A percentile compares a stretch with the other conserved stretches of the same genome.
phyloP scores from a whole-genome alignment of 1,284 basidiomycete genomes.

The Somion occarium region DNA sequence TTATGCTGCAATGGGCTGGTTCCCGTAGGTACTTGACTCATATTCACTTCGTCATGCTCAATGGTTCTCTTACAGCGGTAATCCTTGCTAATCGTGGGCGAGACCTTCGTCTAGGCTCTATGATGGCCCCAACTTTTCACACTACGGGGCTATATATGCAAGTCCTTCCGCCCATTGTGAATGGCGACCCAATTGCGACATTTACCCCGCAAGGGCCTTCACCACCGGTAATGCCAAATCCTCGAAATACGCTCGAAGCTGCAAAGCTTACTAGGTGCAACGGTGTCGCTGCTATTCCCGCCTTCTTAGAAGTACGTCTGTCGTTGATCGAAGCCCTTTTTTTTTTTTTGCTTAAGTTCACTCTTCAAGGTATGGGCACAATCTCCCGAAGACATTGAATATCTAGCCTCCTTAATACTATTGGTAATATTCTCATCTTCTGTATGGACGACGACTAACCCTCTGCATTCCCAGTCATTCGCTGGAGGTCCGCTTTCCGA shows the following conservation, averaged over 20 bases:
- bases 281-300: slow-evolving; percentile 10
- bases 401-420: slow-evolving; percentile 1
- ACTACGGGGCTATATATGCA: slow-evolving; percentile 15
- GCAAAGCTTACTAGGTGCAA: slow-evolving; percentile 1
- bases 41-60: not conserved
- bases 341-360: not conserved
- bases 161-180: slow-evolving; percentile 8
- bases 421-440: not conserved
- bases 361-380: slow-evolving; percentile 13
- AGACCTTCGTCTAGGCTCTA: slow-evolving; percentile 7
- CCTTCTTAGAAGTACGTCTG: slow-evolving; percentile 12
- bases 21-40: not conserved
- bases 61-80: not conserved
- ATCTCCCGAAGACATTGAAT: slow-evolving; percentile 10
- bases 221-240: slow-evolving; percentile 10
- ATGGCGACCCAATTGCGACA: slow-evolving; percentile 5
- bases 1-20: slow-evolving; percentile 9
- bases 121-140: slow-evolving; percentile 16
- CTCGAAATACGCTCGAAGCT: slow-evolving; percentile 12
- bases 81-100: not conserved
- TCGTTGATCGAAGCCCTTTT: not conserved
- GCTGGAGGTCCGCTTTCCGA: slow-evolving; percentile 13
- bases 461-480: not conserved
- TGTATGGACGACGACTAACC: not conserved
- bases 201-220: slow-evolving; percentile 14